Conservation (phyloP, 495 filamentous ascomycete species). For the Aspergillus affinis region DNA sequence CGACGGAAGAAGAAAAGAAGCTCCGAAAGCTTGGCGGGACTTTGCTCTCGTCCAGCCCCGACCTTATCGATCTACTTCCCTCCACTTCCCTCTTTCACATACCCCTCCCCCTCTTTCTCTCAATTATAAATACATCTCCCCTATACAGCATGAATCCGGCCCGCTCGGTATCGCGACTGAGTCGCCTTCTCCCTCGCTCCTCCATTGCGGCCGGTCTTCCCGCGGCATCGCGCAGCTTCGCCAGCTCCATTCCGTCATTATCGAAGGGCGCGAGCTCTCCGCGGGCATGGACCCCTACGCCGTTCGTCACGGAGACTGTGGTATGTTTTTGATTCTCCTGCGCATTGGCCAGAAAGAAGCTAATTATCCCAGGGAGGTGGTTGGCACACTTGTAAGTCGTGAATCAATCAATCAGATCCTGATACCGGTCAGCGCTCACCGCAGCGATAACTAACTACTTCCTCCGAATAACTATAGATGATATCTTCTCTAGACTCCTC, state of each 20-base stretch:
- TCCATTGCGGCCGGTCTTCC: slow-evolving; percentile 9
- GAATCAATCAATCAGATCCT: neutral
- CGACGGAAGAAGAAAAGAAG: slow-evolving; percentile 7
- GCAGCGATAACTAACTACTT: slow-evolving; percentile 20
- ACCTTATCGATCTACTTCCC: slow-evolving; percentile 1
- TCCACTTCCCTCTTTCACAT: slow-evolving; percentile 6
- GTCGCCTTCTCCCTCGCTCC: slow-evolving; percentile 21
- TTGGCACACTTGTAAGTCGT: slow-evolving; percentile 78
- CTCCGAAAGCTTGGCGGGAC: slow-evolving; percentile 1
- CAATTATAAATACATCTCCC: neutral
- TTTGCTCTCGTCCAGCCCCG: neutral
- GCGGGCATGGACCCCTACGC: slow-evolving; percentile 62
- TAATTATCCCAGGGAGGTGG: slow-evolving; percentile 71
- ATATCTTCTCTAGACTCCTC: slow-evolving; percentile 79
- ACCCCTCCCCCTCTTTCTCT: neutral
- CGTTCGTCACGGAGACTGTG: slow-evolving; percentile 76
- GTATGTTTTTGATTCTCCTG: slow-evolving; percentile 50
- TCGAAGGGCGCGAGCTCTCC: slow-evolving; percentile 38
- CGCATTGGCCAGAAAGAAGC: neutral
- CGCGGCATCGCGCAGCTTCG: slow-evolving; percentile 29
- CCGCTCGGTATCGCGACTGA: slow-evolving; percentile 29
- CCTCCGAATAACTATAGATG: slow-evolving; percentile 49
- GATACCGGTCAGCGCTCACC: neutral
- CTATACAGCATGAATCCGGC: slow-evolving; percentile 16
- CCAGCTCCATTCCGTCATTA: slow-evolving; percentile 32